Evolutionary conservation across 2,329 filamentous ascomycete genomes (phyloP), one percentile per base, ranked within the genome.

Genomic region (Fusarium mundagurra): DNA sequence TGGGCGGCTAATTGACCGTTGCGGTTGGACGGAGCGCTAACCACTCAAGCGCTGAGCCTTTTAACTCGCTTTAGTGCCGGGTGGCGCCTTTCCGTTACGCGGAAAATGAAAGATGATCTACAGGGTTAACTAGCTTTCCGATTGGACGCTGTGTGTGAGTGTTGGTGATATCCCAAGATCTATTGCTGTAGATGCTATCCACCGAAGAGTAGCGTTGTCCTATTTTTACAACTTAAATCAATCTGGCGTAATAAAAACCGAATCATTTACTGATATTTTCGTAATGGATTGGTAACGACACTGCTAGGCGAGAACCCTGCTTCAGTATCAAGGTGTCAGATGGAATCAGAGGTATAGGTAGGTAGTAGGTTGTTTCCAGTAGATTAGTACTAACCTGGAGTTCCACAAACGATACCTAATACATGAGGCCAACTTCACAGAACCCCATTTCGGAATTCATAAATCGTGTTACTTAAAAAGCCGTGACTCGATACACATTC

Each of bases 101-200:
- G 51, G 51, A 44, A 70, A 54, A 43, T 61, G 55, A 24, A 41
- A 31, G 18, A 71, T 43, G 71, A 74, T 72, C 58, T 72, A 44
- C 67, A 74, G 68, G 67, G 54, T 29, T 33, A 27, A 20, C 22
- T 34, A 31, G 43, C 7, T 27, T 44, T 72, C 48, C 60, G 67
- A 73, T 74, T 73, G 67, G 71, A 7, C 29, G 44, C 43, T 53
- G 45, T 39, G 10, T 36, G 24, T 7, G 36, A 55, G 53, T 61
- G 67, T 67, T 71, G 58, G 61, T 64, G 67, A 68, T 71, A 16
- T 59, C 12, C 44, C 58, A 62, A 68, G 67, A n/a, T 65, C 20
- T 36, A 34, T 50, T 59, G 16, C 41, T 36, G 41, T 18, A 59
- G 33, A 50, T 24, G 16, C 17, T 59, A 29, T 36, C 27, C 24